Evolutionary conservation across 768 basidiomycete species (phyloP).

Genomic region (Phylloporus sp.): DNA sequence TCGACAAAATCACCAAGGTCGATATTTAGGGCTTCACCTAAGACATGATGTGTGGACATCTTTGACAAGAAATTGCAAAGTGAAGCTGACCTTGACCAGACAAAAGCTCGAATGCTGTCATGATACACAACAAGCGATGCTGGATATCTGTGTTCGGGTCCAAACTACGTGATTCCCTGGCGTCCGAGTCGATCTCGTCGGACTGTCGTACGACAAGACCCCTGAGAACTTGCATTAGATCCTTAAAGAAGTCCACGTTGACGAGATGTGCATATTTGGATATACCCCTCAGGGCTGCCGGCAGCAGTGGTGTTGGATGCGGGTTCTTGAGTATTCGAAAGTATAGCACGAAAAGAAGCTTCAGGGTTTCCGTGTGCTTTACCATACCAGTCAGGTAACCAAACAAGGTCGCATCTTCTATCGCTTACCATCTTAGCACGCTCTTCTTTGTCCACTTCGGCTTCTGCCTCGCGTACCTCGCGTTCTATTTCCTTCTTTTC

Average conservation of each 20-base stretch:
- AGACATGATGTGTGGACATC: slow-evolving; percentile 1
- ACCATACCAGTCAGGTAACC: slow-evolving; percentile 19
- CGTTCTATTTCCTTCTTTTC: slow-evolving; percentile 87
- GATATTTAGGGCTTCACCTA: slow-evolving; percentile 96
- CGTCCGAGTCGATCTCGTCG: slow-evolving; percentile 38
- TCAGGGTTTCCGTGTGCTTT: slow-evolving; percentile 97
- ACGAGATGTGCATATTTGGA: slow-evolving; percentile 93
- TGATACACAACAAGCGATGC: slow-evolving; percentile 75
- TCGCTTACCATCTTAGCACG: slow-evolving; percentile 68
- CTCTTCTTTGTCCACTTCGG: slow-evolving; percentile 90
- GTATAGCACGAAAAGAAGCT: slow-evolving; percentile 94
- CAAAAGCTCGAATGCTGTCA: slow-evolving; percentile 95
- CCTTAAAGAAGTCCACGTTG: slow-evolving; percentile 97
- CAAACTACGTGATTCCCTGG: slow-evolving; percentile 26
- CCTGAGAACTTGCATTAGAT: slow-evolving; percentile 84
- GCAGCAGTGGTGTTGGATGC: slow-evolving; percentile 69
- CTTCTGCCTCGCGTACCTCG: slow-evolving; percentile 92
- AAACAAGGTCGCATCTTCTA: slow-evolving; percentile 7
- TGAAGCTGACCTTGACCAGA: slow-evolving; percentile 78
- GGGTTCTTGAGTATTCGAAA: slow-evolving; percentile 92
- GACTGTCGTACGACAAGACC: slow-evolving; percentile 56
- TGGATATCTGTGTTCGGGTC: slow-evolving; percentile 41
- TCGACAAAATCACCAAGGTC: slow-evolving; percentile 88
- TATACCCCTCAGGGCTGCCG: slow-evolving; percentile 86
- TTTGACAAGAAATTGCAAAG: slow-evolving; percentile 8